Percentiles rank a stretch among this genome's conserved stretches.
These are phyloP conservation scores for Arthrobotrys musiformis DNA, from an alignment of 2,329 filamentous ascomycete genomes.

Conservation along the genomic window DNA sequence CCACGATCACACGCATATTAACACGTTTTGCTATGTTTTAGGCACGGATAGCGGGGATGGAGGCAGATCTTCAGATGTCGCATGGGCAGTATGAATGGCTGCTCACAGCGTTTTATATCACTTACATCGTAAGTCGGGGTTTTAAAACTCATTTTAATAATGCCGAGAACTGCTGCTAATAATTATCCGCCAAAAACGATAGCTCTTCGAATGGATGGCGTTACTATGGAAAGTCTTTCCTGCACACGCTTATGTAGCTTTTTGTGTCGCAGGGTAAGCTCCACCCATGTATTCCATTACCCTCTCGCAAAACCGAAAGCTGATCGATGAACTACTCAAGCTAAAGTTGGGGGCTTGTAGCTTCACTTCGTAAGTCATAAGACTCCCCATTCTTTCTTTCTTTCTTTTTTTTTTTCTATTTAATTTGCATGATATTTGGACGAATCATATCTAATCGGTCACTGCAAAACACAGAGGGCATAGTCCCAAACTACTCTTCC, in stretches of 20 bases:
- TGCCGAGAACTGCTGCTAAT: background rate
- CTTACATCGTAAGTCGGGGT: slow-evolving; percentile 67
- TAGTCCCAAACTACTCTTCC: slow-evolving; percentile 59
- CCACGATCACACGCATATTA: background rate
- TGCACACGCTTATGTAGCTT: slow-evolving; percentile 69
- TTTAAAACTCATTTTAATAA: background rate
- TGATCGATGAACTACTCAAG: slow-evolving; percentile 54
- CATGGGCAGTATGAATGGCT: slow-evolving; percentile 71
- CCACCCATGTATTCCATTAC: background rate
- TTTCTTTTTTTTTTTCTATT: background rate
- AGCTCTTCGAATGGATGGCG: slow-evolving; percentile 72
- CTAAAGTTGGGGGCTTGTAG: slow-evolving; percentile 58
- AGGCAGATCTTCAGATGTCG: slow-evolving; percentile 69
- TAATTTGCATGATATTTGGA: background rate
- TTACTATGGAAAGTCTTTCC: slow-evolving; percentile 72
- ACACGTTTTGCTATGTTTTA: slow-evolving; percentile 1
- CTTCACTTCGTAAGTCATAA: slow-evolving; percentile 58
- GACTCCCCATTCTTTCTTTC: too few relatives aligned
- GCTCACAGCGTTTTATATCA: slow-evolving; percentile 71
- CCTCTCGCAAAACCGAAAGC: slow-evolving; percentile 1
- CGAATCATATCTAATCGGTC: slow-evolving; percentile 24
- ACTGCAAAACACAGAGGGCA: slow-evolving; percentile 56
- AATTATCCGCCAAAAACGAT: background rate
- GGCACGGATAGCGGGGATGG: slow-evolving; percentile 73
- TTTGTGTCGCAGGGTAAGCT: slow-evolving; percentile 59